Conservation (phyloP, 345 rosid species). For the Hibiscus syriacus region DNA sequence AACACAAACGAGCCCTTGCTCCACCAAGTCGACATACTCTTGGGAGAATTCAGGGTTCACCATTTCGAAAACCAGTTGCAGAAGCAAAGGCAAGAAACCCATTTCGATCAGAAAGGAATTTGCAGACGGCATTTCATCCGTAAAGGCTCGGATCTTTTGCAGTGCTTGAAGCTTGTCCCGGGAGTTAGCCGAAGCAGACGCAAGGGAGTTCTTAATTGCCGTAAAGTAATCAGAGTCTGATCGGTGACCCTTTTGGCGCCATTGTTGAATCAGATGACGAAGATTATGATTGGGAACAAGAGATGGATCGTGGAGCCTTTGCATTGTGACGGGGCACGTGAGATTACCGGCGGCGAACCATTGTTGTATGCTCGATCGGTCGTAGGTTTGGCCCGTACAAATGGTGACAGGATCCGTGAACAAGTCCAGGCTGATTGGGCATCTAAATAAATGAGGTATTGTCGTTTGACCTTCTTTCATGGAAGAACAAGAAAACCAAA, state of each 20-base stretch:
- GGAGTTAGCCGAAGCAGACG: conserved; percentile 24
- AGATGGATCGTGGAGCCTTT: conserved; percentile 48
- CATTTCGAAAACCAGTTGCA: too few relatives aligned
- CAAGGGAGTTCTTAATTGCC: conserved; percentile 27
- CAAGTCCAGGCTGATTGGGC: conserved; percentile 63
- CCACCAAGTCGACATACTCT: conserved; percentile 24
- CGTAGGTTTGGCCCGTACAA: conserved; percentile 70
- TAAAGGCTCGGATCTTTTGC: conserved; percentile 16
- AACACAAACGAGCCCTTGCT: conserved; percentile 29
- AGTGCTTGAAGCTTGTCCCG: conserved; percentile 26
- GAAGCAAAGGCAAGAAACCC: too few relatives aligned
- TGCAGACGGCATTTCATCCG: conserved; percentile 21
- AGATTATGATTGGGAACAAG: conserved; percentile 61
- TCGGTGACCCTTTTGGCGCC: conserved; percentile 32
- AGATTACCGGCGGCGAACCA: conserved; percentile 58
- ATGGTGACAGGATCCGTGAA: conserved; percentile 65
- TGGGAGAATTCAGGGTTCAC: too few relatives aligned
- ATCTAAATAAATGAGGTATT: conserved; percentile 49
- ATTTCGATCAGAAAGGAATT: conserved; percentile 20
- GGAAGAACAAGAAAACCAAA: not conserved
- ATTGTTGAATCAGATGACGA: conserved; percentile 49
- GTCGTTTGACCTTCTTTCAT: conserved; percentile 27
- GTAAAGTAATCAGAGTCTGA: conserved; percentile 10
- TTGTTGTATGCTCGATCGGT: conserved; percentile 51
- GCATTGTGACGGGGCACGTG: conserved; percentile 75